Evolutionary conservation across 225 moss, liverwort and hornwort genomes (phyloP), one percentile per base, ranked within the genome.

Genomic region (Anthoceros angustus): DNA sequence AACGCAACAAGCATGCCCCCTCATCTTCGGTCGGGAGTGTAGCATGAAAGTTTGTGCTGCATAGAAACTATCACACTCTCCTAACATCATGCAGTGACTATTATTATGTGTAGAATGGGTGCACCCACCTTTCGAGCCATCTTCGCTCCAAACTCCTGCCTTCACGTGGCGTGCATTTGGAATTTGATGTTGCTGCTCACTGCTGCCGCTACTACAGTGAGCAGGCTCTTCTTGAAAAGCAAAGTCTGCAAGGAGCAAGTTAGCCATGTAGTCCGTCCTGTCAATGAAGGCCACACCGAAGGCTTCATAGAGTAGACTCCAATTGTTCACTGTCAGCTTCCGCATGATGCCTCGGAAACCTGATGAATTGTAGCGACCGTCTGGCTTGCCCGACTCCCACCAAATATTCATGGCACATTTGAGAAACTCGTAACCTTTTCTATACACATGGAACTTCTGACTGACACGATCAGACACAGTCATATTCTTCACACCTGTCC

Each of bases 261-360:
- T 78, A 12, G 82, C 86, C 42, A 84, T 70, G 50, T 71, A 74
- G 70, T 87, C 84, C 39, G 84, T 73, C 10, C 80, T 79, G 67
- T 82, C 86, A 5, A 70, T 76, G 73, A 87, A 87, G 60, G 75
- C 76, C 50, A 78, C 82, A 61, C 76, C 84, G 39, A 87, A 69
- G 5, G 81, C 84, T 68, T 87, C 86, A 25, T 87, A 87, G 0
- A 87, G 70, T 62, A 87, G 73, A 67, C 76, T 82, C 86, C 84
- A 87, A 62, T 87, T 84, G n/a, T 80, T 80, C 42, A 68, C 69
- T 0, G 84, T 84, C 42, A 87, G 69, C 70, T 84, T 84, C 72
- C 76, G 77, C 0, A 78, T 82, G 20, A 87, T 70, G 42, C 77
- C 75, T 64, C 78, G 77, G 10, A 87, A 76, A 41, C 62, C 15